Conservation (phyloP, 2,329 filamentous ascomycete species). For the Aspergillus hortae region DNA sequence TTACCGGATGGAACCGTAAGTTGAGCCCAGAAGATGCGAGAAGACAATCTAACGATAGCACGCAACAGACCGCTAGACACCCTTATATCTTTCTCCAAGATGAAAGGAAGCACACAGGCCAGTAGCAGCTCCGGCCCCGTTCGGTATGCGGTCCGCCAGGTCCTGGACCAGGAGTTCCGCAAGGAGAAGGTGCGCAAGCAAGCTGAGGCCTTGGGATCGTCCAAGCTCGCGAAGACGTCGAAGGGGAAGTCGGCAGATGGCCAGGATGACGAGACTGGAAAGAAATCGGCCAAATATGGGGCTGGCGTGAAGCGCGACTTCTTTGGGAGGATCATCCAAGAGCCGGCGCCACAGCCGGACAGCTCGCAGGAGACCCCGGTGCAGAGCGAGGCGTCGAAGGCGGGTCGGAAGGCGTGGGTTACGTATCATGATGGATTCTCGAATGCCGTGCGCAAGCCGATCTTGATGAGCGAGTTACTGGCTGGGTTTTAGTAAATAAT, state of each 20-base stretch:
- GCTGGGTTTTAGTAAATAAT: constrained; percentile 29
- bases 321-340: constrained; percentile 69
- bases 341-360: constrained; percentile 39
- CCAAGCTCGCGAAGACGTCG: constrained; percentile 22
- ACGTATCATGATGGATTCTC: constrained; percentile 87
- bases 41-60: neutral
- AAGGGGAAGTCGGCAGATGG: constrained; percentile 29
- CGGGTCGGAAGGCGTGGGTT: constrained; percentile 70
- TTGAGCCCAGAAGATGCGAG: neutral
- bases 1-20: constrained; percentile 88
- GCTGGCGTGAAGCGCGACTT: constrained; percentile 69
- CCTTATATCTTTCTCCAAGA: constrained; percentile 61
- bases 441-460: constrained; percentile 86
- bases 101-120: constrained; percentile 34
- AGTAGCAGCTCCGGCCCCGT: constrained; percentile 64
- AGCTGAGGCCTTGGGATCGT: constrained; percentile 51
- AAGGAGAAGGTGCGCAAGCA: constrained; percentile 68
- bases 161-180: constrained; percentile 84
- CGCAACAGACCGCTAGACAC: constrained; percentile 63
- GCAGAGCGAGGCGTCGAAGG: constrained; percentile 31
- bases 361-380: constrained; percentile 25
- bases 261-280: constrained; percentile 17
- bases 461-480: constrained; percentile 77
- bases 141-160: constrained; percentile 89
- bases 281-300: constrained; percentile 29